phyloP scores from a whole-genome alignment of 768 basidiomycete species.

The Podaxis pistillaris region DNA sequence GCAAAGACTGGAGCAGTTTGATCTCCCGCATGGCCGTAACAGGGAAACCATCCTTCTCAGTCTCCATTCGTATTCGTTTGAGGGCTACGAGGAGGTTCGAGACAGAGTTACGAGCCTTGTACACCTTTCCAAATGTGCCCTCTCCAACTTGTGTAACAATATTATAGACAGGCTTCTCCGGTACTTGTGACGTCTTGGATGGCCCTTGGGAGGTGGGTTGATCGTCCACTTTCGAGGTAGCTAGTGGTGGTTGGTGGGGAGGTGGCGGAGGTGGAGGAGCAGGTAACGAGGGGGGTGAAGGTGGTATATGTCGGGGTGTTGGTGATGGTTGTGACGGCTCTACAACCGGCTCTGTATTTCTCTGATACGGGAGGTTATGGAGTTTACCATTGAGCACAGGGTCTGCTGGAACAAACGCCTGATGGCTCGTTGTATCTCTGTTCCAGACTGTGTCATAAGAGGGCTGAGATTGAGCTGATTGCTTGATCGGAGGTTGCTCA shows the following conservation, averaged over 20 bases:
- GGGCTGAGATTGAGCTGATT: neutral
- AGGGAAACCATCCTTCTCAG: conserved; percentile 96
- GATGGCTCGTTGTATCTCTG: neutral
- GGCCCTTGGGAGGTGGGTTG: conserved; percentile 4
- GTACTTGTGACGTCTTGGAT: conserved; percentile 19
- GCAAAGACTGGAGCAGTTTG: conserved; percentile 89
- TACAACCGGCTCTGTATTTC: neutral
- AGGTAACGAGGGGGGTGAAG: neutral
- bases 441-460: neutral
- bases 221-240: conserved; percentile 2
- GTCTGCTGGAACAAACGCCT: neutral
- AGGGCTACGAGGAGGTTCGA: conserved; percentile 82
- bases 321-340: neutral
- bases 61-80: conserved; percentile 97
- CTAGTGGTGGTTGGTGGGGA: neutral
- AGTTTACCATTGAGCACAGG: neutral
- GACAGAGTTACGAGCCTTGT: conserved; percentile 86
- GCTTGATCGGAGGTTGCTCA: neutral
- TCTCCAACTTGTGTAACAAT: conserved; percentile 95
- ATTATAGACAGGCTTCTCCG: conserved; percentile 65
- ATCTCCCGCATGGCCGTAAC: conserved; percentile 99
- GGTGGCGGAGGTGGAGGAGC: neutral
- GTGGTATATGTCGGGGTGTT: neutral
- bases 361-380: neutral
- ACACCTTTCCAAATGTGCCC: conserved; percentile 97